Evolutionary conservation across 2,329 filamentous ascomycete species (phyloP), one percentile per base, ranked within the genome.

Genomic region (Arthroderma sp.): DNA sequence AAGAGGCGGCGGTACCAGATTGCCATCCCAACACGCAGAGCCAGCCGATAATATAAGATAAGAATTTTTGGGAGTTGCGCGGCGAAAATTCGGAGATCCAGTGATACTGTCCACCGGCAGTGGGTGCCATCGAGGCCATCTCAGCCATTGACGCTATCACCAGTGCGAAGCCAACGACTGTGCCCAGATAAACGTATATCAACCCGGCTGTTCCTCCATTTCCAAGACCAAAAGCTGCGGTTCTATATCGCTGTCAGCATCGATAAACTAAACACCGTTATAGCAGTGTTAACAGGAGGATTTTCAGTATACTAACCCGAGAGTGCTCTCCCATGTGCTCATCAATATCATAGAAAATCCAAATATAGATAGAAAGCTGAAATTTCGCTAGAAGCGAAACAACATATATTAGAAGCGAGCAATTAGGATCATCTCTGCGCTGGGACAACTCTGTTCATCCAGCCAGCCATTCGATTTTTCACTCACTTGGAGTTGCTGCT

Each of bases 61-160:
- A 66, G 33, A 71, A 69, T 37, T 72, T 75, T 56, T 76, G 73
- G 25, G 60, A 68, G 4, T 62, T 63, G 11, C 60, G 65, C 15
- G 74, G 74, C n/a, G 75, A 73, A 60, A 78, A 75, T 41, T 75
- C 70, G 13, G 69, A 71, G 2, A 74, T 70, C 70, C 71, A 74
- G 57, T 74, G 71, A 54, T 73, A 71, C 52, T 72, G 70, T 15
- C 69, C 70, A 38, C 70, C 70, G 5, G 72, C 67, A 41, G 70
- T 74, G 13, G 73, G 73, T 8, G 71, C 71, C 71, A 74, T 75
- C 3, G 73, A 75, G 33, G 71, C 71, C 66, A 74, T 71, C 59
- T 74, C 73, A 19, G 71, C 69, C 56, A 74, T 66, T 54, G 68
- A 72, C 33, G 67, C 66, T 59, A 72, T 70, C 13, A 73, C 68